Conservation (phyloP, 2,329 filamentous ascomycete genomes). For the Xylariaceae sp. region DNA sequence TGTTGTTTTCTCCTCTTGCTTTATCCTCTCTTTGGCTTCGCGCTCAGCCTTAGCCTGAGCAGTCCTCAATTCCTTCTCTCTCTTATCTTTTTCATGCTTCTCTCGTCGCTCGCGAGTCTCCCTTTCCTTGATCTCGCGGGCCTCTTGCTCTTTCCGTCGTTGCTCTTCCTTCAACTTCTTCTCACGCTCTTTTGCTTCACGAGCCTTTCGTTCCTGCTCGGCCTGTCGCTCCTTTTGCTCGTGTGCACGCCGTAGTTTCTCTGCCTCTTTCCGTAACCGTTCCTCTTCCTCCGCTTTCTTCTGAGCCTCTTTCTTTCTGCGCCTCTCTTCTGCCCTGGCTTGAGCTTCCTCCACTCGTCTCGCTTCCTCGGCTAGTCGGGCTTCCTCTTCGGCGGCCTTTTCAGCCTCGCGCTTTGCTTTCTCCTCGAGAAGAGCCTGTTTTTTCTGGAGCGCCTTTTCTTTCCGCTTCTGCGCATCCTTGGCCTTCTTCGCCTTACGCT, state of each 20-base stretch:
- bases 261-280: constrained; percentile 74
- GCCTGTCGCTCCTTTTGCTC: constrained; percentile 83
- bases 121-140: constrained; percentile 62
- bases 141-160: constrained; percentile 71
- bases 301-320: constrained; percentile 84
- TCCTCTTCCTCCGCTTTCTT: constrained; percentile 89
- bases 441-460: constrained; percentile 85
- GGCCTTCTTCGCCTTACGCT: constrained; percentile 86
- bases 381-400: constrained; percentile 79
- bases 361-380: constrained; percentile 67
- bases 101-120: constrained; percentile 54
- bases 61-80: constrained; percentile 49
- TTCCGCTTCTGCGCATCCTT: constrained; percentile 94
- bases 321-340: constrained; percentile 79
- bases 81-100: constrained; percentile 53
- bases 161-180: constrained; percentile 82
- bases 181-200: constrained; percentile 72
- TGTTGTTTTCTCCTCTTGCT: constrained; percentile 41
- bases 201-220: constrained; percentile 77
- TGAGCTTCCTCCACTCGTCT: constrained; percentile 75
- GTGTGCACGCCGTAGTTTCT: constrained; percentile 70
- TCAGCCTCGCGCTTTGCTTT: constrained; percentile 83
- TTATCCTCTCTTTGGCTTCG: constrained; percentile 44
- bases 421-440: constrained; percentile 84
- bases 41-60: constrained; percentile 40